phyloP scores from a whole-genome alignment of 2,329 filamentous ascomycete species.

The Beauveria sp. region DNA sequence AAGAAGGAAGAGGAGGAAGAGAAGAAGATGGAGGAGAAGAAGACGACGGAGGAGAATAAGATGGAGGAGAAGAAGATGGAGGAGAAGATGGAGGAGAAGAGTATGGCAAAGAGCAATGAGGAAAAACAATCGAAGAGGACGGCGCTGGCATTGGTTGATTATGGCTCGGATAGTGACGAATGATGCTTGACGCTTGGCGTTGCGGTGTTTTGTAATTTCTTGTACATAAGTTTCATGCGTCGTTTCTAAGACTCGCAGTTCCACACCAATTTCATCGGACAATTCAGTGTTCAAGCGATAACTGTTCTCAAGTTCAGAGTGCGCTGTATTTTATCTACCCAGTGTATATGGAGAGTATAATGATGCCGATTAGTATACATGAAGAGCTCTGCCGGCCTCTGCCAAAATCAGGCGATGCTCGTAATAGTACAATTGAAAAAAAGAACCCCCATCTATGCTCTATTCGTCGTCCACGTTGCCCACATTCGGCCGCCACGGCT shows the following conservation, averaged over 20 bases:
- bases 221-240: neutral
- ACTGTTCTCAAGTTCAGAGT: neutral
- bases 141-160: conserved; percentile 40
- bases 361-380: conserved; percentile 11
- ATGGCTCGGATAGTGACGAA: conserved; percentile 48
- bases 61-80: conserved; percentile 16
- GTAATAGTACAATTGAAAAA: neutral
- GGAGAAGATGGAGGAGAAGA: conserved; percentile 15
- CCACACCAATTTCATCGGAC: too few species aligned
- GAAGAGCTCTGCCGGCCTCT: neutral
- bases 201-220: neutral
- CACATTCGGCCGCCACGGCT: conserved; percentile 34
- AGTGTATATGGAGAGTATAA: neutral
- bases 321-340: neutral
- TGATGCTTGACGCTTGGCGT: conserved; percentile 7
- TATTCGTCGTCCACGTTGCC: conserved; percentile 26
- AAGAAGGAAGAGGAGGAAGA: conserved; percentile 13
- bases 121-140: neutral
- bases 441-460: neutral
- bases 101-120: conserved; percentile 12
- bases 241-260: too few species aligned
- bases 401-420: neutral
- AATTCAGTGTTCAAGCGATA: too few species aligned
- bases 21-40: conserved; percentile 5
- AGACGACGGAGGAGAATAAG: conserved; percentile 11